A percentile compares a stretch with the other conserved stretches of the same genome.
phyloP scores from a whole-genome alignment of 2,329 filamentous ascomycete species.

The Stagonosporopsis chrysanthemi region DNA sequence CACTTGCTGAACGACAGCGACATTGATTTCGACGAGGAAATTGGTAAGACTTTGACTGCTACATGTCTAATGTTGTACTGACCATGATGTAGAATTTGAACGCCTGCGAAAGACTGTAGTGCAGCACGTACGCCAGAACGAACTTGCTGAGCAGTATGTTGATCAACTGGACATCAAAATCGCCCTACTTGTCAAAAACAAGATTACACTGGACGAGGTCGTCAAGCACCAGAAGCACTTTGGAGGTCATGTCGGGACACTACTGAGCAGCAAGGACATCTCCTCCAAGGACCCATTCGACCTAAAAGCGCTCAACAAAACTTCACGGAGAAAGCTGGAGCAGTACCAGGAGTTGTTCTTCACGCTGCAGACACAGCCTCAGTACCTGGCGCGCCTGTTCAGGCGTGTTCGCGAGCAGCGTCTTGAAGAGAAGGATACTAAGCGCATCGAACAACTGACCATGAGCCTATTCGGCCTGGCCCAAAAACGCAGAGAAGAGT shows the following conservation, averaged over 20 bases:
- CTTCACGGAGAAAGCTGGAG: conserved; percentile 91
- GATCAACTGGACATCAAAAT: conserved; percentile 99
- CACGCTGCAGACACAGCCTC: conserved; percentile 92
- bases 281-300: conserved; percentile 92
- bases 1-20: conserved; percentile 97
- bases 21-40: conserved; percentile 98
- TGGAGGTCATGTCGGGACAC: conserved; percentile 83
- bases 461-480: conserved; percentile 98
- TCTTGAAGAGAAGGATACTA: conserved; percentile 88
- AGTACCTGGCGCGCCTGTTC: conserved; percentile 91
- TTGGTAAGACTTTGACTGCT: conserved; percentile 54
- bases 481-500: conserved; percentile 95
- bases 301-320: conserved; percentile 96
- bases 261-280: conserved; percentile 88
- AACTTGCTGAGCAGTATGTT: conserved; percentile 96
- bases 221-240: conserved; percentile 97
- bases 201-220: conserved; percentile 97
- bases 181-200: conserved; percentile 97
- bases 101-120: conserved; percentile 93
- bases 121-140: conserved; percentile 95
- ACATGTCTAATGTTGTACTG: conserved; percentile 17
- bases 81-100: conserved; percentile 74
- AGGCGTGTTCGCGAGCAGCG: conserved; percentile 81
- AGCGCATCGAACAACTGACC: conserved; percentile 89
- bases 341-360: conserved; percentile 98